phyloP scores from a whole-genome alignment of 176 grass and related monocot genomes.

The Musa beccarii region DNA sequence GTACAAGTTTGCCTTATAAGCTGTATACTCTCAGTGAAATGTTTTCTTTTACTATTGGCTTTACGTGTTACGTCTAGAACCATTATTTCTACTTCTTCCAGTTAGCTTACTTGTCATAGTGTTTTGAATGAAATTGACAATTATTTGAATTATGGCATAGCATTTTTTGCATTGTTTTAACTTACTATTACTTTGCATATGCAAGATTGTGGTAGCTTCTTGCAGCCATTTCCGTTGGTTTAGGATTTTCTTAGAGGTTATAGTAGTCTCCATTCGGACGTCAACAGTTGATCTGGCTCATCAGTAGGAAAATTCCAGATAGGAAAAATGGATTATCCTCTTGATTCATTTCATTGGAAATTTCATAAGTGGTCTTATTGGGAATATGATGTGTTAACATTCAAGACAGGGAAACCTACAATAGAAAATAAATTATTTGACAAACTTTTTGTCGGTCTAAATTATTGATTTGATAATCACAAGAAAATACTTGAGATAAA shows the following conservation, averaged over 20 bases:
- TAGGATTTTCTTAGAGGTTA: neutral
- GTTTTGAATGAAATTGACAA: neutral
- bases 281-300: neutral
- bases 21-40: neutral
- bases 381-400: neutral
- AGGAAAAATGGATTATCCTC: neutral
- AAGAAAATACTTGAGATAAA: too few relatives aligned
- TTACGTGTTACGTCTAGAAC: neutral
- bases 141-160: neutral
- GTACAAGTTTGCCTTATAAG: neutral
- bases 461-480: too few relatives aligned
- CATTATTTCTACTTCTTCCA: neutral
- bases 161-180: neutral
- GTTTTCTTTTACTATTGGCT: neutral
- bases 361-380: neutral
- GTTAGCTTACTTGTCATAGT: neutral
- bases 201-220: neutral
- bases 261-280: neutral
- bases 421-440: neutral
- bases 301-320: neutral
- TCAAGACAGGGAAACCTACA: neutral
- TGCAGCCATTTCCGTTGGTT: neutral
- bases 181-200: neutral
- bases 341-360: neutral
- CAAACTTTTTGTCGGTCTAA: too few relatives aligned